Evolutionary conservation across 2,329 filamentous ascomycete species (phyloP), one percentile per base, ranked within the genome.

Genomic region (Phaeophleospora eucalypticola): DNA sequence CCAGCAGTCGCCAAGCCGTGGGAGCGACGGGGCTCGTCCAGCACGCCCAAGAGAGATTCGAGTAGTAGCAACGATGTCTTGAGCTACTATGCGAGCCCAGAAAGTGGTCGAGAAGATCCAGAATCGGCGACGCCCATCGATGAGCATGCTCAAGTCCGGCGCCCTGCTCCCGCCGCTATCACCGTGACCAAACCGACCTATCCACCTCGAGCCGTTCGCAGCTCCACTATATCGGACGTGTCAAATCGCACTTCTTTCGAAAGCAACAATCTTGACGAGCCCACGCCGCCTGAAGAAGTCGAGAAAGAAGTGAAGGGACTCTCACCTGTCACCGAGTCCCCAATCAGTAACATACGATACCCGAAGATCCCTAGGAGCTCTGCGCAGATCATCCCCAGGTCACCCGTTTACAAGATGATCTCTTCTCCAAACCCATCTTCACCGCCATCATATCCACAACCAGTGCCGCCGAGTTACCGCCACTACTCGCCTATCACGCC

Each of bases 311-410:
- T 69, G 9, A 66, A 67, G 38, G 61, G 65, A 4, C 63, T 74
- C 4, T 70, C 68, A 8, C 69, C 71, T 3, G 69, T 73, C 1
- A 65, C 64, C 3, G 69, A 71, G 47, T 45, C 48, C 6, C 71
- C 71, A 8, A 71, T 73, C n/a, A 66, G 67, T 16, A 62, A 62
- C 0, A 61, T 75, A 10, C 60, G 66, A 27, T 76, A 76, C 51
- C 73, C 73, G 4, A 75, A 75, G 53, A 62, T 76, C 2, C 73
- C 73, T 2, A 62, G 73, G 12, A 66, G 70, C 15, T 69, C 68
- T 4, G 74, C 73, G 41, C 72, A 75, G 51, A 58, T 68, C 2
- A 68, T 75, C 1, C 69, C 72, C 1, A 63, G 71, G 36, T 63
- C 58, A 16, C 58, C 63, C 16, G 46, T 38, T 12, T 38, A 36